Evolutionary conservation across 1,284 basidiomycete genomes (phyloP), one percentile per base, ranked within the genome.

Genomic region (Cystobasidiaceae sp.): DNA sequence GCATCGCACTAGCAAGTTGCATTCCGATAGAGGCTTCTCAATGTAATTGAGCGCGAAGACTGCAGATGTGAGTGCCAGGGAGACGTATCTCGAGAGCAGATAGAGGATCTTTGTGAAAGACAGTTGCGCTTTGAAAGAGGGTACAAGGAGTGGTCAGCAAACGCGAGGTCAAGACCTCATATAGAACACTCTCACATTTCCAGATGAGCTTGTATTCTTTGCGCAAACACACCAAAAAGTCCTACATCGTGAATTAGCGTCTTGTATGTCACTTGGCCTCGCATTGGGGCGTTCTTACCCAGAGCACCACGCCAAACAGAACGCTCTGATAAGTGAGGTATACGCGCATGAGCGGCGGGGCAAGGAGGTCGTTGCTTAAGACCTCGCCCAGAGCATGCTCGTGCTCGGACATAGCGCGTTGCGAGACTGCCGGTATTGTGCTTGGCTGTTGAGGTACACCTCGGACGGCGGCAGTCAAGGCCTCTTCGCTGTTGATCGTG

Each of bases 181-280:
- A 37, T 4, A 51, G 11, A 33, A 9, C 15, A 27, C n/a, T 13
- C 54, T 46, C 33, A 55, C 51, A 21, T 44, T 37, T 25, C 61
- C 61, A 64, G 33, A 64, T 52, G 44, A 56, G 51, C 30, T 49
- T 34, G 33, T 64, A 64, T 39, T 64, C 61, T 15, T 51, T 30
- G 11, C 44, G 27, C n/a, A 64, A 25, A 34, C 51, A 55, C 4
- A 50, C 43, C 15, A 64, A 23, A 51, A 51, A 64, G 52, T 64
- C 61, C 60, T 62, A 21, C 19, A n/a, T n/a, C 32, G 25, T 11
- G 27, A 30, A 21, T 17, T 37, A 7, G 34, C 17, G 25, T 33
- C 28, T 17, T 32, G 19, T 30, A 54, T 8, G 5, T 27, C 4
- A 4, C 4, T 6, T 37, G 4, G 11, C 15, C 13, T 23, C 11